Conservation (phyloP, 768 basidiomycete genomes). For the Mycena sanguinolenta region DNA sequence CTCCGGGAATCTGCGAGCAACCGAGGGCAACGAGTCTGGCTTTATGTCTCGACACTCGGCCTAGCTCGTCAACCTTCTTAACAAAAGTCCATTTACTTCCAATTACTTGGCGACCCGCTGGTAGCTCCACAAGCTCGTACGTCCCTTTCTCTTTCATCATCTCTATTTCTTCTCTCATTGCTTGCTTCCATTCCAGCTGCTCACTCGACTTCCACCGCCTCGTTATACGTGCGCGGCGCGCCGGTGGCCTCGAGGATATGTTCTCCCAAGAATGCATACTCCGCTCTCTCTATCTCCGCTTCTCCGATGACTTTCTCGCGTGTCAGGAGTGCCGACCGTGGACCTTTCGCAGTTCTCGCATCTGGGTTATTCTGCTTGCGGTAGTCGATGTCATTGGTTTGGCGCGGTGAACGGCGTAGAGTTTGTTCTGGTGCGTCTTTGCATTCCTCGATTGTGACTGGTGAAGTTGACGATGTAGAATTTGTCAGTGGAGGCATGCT, state of each 20-base stretch:
- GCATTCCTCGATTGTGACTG: neutral
- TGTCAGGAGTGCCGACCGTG: no score
- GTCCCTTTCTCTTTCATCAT: no score
- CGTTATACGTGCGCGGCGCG: no score
- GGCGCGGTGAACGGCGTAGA: conserved; percentile 8
- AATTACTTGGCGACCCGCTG: no score
- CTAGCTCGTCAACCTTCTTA: conserved; percentile 22
- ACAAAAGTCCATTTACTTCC: no score
- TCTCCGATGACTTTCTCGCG: neutral
- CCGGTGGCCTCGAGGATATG: no score
- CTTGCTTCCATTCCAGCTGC: no score
- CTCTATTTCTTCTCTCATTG: no score
- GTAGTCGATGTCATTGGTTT: conserved; percentile 11
- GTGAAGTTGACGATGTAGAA: conserved; percentile 6
- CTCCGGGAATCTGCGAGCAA: conserved; percentile 27
- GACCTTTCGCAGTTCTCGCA: conserved; percentile 8
- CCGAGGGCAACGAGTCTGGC: conserved; percentile 28
- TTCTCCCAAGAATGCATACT: no score
- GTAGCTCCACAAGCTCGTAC: no score
- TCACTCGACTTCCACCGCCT: no score
- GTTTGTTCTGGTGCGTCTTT: neutral
- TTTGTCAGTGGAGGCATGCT: neutral
- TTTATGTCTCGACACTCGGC: conserved; percentile 21
- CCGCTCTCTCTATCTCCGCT: conserved; percentile 3
- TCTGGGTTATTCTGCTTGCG: no score